Percentiles rank a stretch among this genome's conserved stretches.
Conservation (phyloP, 441 rosid species). For the Arabidopsis lyrata region DNA sequence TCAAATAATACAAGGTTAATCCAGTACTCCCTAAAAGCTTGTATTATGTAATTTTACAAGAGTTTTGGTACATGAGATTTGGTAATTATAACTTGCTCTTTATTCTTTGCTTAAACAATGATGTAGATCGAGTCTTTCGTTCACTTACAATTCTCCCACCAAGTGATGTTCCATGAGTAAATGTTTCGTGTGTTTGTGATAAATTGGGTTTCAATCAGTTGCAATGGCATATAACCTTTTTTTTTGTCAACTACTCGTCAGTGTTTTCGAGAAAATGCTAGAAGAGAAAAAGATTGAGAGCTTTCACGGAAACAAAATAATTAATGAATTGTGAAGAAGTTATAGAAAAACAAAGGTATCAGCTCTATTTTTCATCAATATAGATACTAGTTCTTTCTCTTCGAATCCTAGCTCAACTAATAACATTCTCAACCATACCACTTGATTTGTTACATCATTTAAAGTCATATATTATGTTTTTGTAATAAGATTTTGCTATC, state of each 20-base stretch:
- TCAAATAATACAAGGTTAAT: too few species aligned
- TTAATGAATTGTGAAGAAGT: background rate
- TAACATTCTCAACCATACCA: background rate
- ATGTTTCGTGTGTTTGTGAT: background rate
- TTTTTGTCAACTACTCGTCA: too few species aligned
- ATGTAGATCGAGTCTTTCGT: background rate
- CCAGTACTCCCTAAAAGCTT: too few species aligned
- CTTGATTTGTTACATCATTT: background rate
- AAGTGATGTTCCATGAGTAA: background rate
- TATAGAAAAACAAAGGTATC: background rate
- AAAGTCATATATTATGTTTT: background rate
- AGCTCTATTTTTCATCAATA: background rate
- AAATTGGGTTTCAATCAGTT: background rate
- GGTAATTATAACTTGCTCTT: background rate
- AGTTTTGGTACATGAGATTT: background rate
- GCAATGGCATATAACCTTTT: background rate
- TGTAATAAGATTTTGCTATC: background rate
- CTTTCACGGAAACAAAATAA: too few species aligned
- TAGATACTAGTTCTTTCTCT: background rate
- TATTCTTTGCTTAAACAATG: background rate
- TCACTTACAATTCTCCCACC: background rate
- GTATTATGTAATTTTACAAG: too few species aligned
- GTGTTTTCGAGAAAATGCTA: too few species aligned
- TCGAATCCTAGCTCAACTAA: background rate
- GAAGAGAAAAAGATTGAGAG: too few species aligned